Conservation (phyloP, 2,329 filamentous ascomycete species). For the Ophioceras dolichostomum region DNA sequence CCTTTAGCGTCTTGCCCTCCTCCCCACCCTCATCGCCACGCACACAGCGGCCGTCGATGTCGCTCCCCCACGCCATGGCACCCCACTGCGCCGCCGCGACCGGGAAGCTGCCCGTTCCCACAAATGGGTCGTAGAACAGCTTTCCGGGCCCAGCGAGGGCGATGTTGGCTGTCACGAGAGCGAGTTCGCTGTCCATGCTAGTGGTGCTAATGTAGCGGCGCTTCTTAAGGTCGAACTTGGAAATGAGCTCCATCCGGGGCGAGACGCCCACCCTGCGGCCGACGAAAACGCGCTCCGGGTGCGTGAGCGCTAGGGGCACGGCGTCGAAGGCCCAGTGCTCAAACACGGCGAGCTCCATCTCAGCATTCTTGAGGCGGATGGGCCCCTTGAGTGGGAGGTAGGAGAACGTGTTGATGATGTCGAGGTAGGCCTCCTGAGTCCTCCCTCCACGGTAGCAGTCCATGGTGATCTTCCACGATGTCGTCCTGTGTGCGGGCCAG, state of each 20-base stretch:
- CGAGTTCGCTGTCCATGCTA: constrained; percentile 92
- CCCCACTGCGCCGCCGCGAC: constrained; percentile 87
- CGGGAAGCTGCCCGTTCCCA: constrained; percentile 87
- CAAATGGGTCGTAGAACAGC: constrained; percentile 89
- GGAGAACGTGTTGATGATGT: constrained; percentile 69
- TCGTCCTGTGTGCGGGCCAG: constrained; percentile 53
- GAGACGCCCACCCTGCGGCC: constrained; percentile 59
- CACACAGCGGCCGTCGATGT: constrained; percentile 87
- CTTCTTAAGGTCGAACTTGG: constrained; percentile 83
- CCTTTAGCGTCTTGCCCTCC: constrained; percentile 31
- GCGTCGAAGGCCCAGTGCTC: constrained; percentile 62
- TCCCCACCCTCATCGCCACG: constrained; percentile 39
- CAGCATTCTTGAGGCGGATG: constrained; percentile 63
- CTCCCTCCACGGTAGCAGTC: constrained; percentile 74
- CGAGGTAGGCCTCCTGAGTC: constrained; percentile 46
- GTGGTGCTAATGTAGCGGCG: constrained; percentile 89
- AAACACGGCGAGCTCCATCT: constrained; percentile 66
- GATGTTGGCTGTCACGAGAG: constrained; percentile 84
- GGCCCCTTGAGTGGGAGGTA: constrained; percentile 69
- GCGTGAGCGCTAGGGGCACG: constrained; percentile 30
- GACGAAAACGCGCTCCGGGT: constrained; percentile 54
- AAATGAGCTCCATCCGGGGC: constrained; percentile 53
- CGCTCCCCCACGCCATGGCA: constrained; percentile 69
- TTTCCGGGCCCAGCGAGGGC: constrained; percentile 72
- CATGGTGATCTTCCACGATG: constrained; percentile 72